Evolutionary conservation across 2,329 filamentous ascomycete genomes (phyloP).

Genomic region (Penicillium hordei): DNA sequence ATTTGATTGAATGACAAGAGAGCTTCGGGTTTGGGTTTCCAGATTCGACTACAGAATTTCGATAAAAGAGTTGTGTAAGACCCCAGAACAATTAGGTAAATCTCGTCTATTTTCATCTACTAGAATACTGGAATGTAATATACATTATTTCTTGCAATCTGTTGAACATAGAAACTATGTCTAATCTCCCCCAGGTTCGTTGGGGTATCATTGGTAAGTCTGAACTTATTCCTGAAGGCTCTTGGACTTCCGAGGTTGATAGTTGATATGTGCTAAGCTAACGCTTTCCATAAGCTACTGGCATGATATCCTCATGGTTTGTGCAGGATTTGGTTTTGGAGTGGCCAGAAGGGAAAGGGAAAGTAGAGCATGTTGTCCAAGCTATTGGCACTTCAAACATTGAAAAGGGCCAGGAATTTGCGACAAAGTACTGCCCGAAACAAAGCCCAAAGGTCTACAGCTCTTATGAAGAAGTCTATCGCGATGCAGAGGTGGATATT

Average conservation of each 20-base stretch:
- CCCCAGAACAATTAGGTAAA: not conserved
- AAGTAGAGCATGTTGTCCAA: slow-evolving; percentile 2
- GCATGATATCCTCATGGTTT: slow-evolving; percentile 1
- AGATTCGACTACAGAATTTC: not conserved
- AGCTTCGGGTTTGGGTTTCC: not conserved
- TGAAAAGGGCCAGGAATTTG: slow-evolving; percentile 1
- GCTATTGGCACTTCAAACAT: not conserved
- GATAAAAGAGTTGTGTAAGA: not conserved
- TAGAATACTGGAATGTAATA: not conserved
- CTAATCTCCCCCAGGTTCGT: not conserved
- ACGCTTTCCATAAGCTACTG: not conserved
- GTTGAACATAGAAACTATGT: not conserved
- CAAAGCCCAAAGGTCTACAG: slow-evolving; percentile 3
- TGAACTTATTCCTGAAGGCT: not conserved
- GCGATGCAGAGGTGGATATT: slow-evolving; percentile 43
- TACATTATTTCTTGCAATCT: not conserved
- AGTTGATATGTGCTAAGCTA: not conserved
- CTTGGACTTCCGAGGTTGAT: not conserved
- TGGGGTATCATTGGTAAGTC: not conserved
- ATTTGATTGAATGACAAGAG: not conserved
- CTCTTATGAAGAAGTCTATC: slow-evolving; percentile 9
- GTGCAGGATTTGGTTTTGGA: not conserved
- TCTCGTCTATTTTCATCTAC: not conserved
- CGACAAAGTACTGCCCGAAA: not conserved
- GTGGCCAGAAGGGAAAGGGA: not conserved